Evolutionary conservation across 225 moss, liverwort and hornwort genomes (phyloP), one percentile per base, ranked within the genome.

Genomic region (Polytrichum commune): DNA sequence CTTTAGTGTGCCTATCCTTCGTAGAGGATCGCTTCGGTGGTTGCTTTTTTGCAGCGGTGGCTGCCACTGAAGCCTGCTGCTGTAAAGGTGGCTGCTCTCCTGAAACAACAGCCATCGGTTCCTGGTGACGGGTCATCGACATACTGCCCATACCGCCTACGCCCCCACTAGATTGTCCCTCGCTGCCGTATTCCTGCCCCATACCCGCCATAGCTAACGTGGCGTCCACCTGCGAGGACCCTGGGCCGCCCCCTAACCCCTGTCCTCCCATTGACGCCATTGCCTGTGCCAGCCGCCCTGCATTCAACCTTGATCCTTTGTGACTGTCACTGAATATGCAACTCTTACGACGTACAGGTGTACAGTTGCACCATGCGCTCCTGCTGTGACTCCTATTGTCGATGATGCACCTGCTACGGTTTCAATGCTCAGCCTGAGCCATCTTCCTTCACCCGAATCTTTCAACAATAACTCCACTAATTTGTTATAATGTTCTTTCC

Each of bases 261-360:
- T 88, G 86, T 81, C 97, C 94, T 61, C 97, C 92, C 97, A 97
- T 92, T 85, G 89, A 88, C 84, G 97, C 97, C 97, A 97, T 97
- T 81, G 94, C 88, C 72, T 83, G 88, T 62, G 81, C 92, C 82
- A 90, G 83, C 79, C 90, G 73, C 82, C 89, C 96, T 74, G 90
- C 97, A 92, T 92, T 90, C 84, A 91, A 89, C 84, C 92, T 85
- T 72, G 80, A 84, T 65, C 78, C 78, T 69, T 74, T 72, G 69
- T 84, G 77, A 35, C 81, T 85, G 86, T 38, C 78, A 79, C 20
- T 84, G 83, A 18, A 72, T 60, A 16, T 70, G 87, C 54, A 70
- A 75, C 35, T 60, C 53, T 33, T 69, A 73, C 22, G 72, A 68
- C 33, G 78, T 22, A 28, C 64, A 72, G 65, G 82, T 84, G 60